These are phyloP conservation scores for Yarrowia sp. DNA, from an alignment of 805 yeast genomes.

Conservation along the genomic window DNA sequence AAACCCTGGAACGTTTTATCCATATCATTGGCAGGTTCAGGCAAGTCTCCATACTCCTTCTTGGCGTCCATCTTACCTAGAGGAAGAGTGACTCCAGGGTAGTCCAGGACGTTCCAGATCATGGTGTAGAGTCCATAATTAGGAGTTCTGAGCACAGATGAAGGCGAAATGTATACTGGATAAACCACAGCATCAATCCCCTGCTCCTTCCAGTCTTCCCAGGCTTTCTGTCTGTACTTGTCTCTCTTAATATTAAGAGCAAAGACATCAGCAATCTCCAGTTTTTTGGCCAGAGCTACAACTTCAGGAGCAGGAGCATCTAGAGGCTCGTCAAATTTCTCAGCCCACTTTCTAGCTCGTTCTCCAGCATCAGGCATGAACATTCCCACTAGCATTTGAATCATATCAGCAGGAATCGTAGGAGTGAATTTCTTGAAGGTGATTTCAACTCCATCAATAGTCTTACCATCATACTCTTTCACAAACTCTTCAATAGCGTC, in stretches of 20 bases:
- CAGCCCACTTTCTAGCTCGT: conserved; percentile 40
- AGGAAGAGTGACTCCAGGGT: conserved; percentile 31
- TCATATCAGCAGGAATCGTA: conserved; percentile 44
- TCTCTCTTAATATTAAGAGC: conserved; percentile 40
- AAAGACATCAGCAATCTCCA: conserved; percentile 40
- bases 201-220: conserved; percentile 41
- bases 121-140: conserved; percentile 22
- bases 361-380: conserved; percentile 50
- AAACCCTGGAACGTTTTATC: conserved; percentile 33
- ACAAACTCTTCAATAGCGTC: conserved; percentile 54
- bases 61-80: conserved; percentile 44
- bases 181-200: conserved; percentile 18
- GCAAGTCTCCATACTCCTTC: conserved; percentile 32
- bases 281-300: conserved; percentile 12
- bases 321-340: conserved; percentile 27
- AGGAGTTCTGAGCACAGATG: not conserved
- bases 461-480: conserved; percentile 49
- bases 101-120: conserved; percentile 32
- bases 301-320: not conserved
- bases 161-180: conserved; percentile 14
- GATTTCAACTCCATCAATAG: not conserved
- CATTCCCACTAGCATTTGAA: conserved; percentile 51
- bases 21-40: conserved; percentile 27
- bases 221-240: conserved; percentile 41
- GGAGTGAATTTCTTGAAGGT: conserved; percentile 2